Conservation (phyloP, 441 rosid species). For the Croton laevigatus region DNA sequence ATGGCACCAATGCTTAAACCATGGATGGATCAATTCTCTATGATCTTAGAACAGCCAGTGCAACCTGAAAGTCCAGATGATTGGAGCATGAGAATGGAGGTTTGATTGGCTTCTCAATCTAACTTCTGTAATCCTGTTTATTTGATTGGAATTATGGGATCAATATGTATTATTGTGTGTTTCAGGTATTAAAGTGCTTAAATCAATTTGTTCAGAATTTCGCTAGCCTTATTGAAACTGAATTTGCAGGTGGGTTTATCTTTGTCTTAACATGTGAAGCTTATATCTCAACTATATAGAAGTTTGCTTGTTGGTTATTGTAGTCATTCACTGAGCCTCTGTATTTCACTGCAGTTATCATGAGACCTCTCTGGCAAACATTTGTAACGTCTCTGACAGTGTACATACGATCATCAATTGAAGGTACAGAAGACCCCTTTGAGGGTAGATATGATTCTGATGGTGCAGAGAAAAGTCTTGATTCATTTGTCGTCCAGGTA, state of each 20-base stretch:
- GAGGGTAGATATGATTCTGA: constrained; percentile 93
- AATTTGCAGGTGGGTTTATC: constrained; percentile 59
- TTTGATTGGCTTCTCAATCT: constrained; percentile 32
- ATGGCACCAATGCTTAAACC: constrained; percentile 61
- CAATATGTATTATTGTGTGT: constrained; percentile 12
- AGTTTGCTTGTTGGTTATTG: constrained; percentile 11
- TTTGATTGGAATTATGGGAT: constrained; percentile 10
- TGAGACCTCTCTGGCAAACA: constrained; percentile 91
- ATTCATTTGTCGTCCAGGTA: constrained; percentile 93
- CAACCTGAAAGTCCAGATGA: constrained; percentile 91
- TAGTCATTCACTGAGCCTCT: constrained; percentile 10
- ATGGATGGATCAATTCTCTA: constrained; percentile 75
- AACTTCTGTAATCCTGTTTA: constrained; percentile 15
- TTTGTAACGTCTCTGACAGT: constrained; percentile 74
- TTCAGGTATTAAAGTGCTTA: constrained; percentile 86
- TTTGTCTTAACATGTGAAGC: background rate
- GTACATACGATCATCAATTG: constrained; percentile 66
- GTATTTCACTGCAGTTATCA: constrained; percentile 50
- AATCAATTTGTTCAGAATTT: constrained; percentile 91
- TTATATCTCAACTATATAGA: constrained; percentile 4
- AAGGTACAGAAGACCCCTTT: constrained; percentile 73
- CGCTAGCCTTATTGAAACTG: constrained; percentile 60
- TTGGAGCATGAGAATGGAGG: constrained; percentile 96
- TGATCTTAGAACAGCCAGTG: constrained; percentile 68
- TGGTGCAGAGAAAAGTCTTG: constrained; percentile 93